Evolutionary conservation across 768 basidiomycete species (phyloP), one percentile per base, ranked within the genome.

Genomic region (Suillus cothurnatus): DNA sequence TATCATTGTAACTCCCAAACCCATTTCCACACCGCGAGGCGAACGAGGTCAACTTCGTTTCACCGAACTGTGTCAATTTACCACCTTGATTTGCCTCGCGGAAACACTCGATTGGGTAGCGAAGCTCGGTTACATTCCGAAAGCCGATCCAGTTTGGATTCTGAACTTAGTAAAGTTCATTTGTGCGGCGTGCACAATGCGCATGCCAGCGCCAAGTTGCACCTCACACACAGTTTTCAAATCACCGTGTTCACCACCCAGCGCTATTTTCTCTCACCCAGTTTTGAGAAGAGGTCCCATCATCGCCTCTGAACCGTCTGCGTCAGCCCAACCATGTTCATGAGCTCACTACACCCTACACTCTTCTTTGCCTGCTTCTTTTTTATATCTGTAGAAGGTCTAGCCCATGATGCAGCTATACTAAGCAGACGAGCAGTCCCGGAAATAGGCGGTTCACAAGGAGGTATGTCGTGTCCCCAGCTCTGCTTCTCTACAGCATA

Each of bases 361-460:
- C 58, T 59, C 19, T 7, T 59, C 12, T 28, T 41, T 41, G 15
- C 58, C 12, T 41, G 39, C 19, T 41, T 28, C 26, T 59, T 41
- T 17, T 28, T 59, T 41, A 2, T 28, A 28, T 41, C 58, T 41
- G 58, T 28, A 31, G 19, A 59, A 41, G 41, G 58, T 14, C 19
- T 28, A 34, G 6, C 55, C 31, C 15, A 50, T 4, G 61, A 32
- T 61, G 6, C 43, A 23, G 28, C 32, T n/a, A 60, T 62, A n/a
- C 31, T 62, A 1, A 55, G 9, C 5, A 74, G 72, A 64, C 77
- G 80, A 62, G 79, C 78, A 23, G 71, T 79, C 3, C 85, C 85
- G 0, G 79, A 81, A 74, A 84, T 86, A 61, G 78, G 76, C 52
- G 84, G 85, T 57, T 86, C 85, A 21, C 73, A 78, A 67, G 80